Conservation (phyloP, 2,329 filamentous ascomycete genomes). For the Epichloe uncinata region DNA sequence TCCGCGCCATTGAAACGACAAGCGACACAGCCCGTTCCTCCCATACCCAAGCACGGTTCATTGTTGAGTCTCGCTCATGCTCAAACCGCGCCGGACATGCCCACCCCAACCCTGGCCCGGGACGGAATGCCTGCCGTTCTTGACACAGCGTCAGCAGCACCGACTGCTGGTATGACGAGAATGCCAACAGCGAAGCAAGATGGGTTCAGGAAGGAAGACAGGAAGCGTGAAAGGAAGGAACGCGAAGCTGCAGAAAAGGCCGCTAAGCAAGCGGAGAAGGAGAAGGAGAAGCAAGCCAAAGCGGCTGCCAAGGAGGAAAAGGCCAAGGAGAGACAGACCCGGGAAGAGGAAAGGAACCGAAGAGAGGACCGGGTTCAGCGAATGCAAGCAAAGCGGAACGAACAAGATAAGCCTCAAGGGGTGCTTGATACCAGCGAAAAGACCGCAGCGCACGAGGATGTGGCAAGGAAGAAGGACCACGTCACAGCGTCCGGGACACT, state of each 20-base stretch:
- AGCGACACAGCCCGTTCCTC: conserved; percentile 33
- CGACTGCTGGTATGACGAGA: conserved; percentile 6
- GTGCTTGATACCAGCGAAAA: conserved; percentile 55
- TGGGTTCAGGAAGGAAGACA: conserved; percentile 43
- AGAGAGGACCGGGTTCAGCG: conserved; percentile 43
- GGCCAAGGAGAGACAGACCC: conserved; percentile 11
- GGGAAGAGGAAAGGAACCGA: conserved; percentile 18
- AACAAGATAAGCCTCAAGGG: conserved; percentile 48
- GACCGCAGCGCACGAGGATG: conserved; percentile 41
- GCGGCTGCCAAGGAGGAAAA: conserved; percentile 20
- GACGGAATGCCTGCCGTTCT: conserved; percentile 9
- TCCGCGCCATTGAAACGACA: conserved; percentile 33
- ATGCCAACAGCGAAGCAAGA: conserved; percentile 15
- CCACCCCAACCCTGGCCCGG: conserved; percentile 9
- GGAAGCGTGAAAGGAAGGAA: conserved; percentile 57
- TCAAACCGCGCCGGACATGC: conserved; percentile 42
- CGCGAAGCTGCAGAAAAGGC: conserved; percentile 43
- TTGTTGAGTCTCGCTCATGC: conserved; percentile 52
- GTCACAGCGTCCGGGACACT: conserved; percentile 24
- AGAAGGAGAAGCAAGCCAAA: conserved; percentile 27
- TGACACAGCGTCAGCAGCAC: not conserved
- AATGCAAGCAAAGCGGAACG: conserved; percentile 37
- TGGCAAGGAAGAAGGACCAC: conserved; percentile 24
- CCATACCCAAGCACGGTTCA: conserved; percentile 33
- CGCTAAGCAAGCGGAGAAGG: conserved; percentile 32